phyloP scores from a whole-genome alignment of 2,329 filamentous ascomycete genomes.

The Alternaria gaisen region DNA sequence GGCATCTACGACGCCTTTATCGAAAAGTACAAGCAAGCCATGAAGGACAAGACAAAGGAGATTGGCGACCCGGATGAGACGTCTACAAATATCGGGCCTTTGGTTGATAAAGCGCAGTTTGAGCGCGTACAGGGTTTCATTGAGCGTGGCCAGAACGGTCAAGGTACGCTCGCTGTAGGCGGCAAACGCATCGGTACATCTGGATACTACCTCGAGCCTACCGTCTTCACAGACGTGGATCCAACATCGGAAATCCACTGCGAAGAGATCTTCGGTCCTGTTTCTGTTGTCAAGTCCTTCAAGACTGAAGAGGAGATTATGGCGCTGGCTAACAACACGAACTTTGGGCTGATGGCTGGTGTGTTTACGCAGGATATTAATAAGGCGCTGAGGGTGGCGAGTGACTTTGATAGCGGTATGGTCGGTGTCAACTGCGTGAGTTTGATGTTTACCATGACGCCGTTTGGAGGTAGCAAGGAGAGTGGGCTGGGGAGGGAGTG shows the following conservation, averaged over 20 bases:
- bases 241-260: slow-evolving; percentile 46
- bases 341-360: slow-evolving; percentile 51
- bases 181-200: slow-evolving; percentile 43
- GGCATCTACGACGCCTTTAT: slow-evolving; percentile 51
- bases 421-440: slow-evolving; percentile 48
- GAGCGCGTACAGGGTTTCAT: slow-evolving; percentile 49
- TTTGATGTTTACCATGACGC: slow-evolving; percentile 51
- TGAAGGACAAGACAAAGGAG: slow-evolving; percentile 42
- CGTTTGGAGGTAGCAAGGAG: slow-evolving; percentile 63
- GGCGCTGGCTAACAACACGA: slow-evolving; percentile 50
- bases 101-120: slow-evolving; percentile 48
- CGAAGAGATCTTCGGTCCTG: slow-evolving; percentile 53
- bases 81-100: slow-evolving; percentile 45
- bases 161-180: slow-evolving; percentile 45
- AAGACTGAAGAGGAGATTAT: slow-evolving; percentile 53
- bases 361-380: slow-evolving; percentile 54
- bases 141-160: slow-evolving; percentile 39
- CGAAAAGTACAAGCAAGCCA: slow-evolving; percentile 45
- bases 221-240: slow-evolving; percentile 48
- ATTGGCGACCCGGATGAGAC: slow-evolving; percentile 44
- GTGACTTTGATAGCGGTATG: slow-evolving; percentile 47
- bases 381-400: slow-evolving; percentile 44
- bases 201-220: slow-evolving; percentile 48
- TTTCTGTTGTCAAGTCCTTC: slow-evolving; percentile 47
- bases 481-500: slow-evolving; percentile 61